A percentile compares a stretch with the other conserved stretches of the same genome.
phyloP scores from a whole-genome alignment of 371 early-diverging fungal genomes.

The Rhizopus delemar region DNA sequence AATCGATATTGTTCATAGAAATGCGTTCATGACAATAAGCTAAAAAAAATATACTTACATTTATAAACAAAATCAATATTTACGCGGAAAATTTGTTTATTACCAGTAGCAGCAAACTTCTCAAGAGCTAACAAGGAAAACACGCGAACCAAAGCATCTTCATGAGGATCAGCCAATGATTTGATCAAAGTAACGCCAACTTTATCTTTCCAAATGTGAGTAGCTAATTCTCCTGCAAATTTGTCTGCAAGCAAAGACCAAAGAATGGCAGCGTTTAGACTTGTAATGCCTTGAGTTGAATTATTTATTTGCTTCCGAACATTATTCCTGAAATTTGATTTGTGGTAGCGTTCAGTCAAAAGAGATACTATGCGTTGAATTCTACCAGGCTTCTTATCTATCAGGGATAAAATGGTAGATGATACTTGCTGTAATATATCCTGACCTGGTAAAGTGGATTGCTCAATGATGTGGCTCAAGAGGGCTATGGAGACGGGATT shows the following conservation, averaged over 20 bases:
- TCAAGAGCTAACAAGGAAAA: slow-evolving; percentile 51
- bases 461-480: slow-evolving; percentile 57
- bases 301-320: slow-evolving; percentile 12
- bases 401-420: slow-evolving; percentile 28
- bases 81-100: not conserved
- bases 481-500: slow-evolving; percentile 59
- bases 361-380: slow-evolving; percentile 27
- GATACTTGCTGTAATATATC: slow-evolving; percentile 42
- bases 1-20: slow-evolving; percentile 27
- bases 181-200: slow-evolving; percentile 38
- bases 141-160: slow-evolving; percentile 37
- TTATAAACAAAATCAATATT: not conserved
- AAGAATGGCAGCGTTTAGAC: slow-evolving; percentile 41
- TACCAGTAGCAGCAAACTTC: slow-evolving; percentile 52
- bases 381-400: slow-evolving; percentile 28
- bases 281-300: slow-evolving; percentile 9
- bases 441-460: slow-evolving; percentile 53
- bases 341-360: slow-evolving; percentile 14
- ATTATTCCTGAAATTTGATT: slow-evolving; percentile 11
- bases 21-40: slow-evolving; percentile 37
- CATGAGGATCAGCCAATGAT: slow-evolving; percentile 30
- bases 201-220: slow-evolving; percentile 35
- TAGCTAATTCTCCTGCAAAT: slow-evolving; percentile 47
- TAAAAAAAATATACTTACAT: slow-evolving; percentile 3
- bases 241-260: slow-evolving; percentile 50